Base-by-base conservation (phyloP, 2,329 filamentous ascomycete species). In the Beauveria australis region DNA sequence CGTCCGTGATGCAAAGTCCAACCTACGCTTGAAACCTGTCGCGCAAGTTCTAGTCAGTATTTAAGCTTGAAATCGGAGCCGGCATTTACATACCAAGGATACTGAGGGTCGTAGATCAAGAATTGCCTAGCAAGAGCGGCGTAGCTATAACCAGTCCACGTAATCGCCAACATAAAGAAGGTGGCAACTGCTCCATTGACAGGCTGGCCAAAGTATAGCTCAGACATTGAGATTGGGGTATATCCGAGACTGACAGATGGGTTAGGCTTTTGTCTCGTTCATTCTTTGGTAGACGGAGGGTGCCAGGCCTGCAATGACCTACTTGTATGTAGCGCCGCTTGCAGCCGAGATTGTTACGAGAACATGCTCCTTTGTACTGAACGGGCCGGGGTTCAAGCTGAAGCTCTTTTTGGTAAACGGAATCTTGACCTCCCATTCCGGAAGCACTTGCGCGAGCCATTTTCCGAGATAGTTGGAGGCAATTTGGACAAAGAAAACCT, bases 111-210 rank as follows among this genome's bases (percentile, higher is more conserved):
- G 64, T 83, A 83, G 19, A 86, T 72, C 10, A 85, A 69, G 26
- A 85, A 77, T 62, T 84, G 79, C 3, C 82, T 75, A 7, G 81
- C 81, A 54, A 85, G 73, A 1, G 82, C 82, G 3, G 82, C 82
- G 66, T 82, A 84, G 0, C 79, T 79, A 64, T 85, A 86, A 12
- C 83, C 82, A 0, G 78, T 80, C 72, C 79, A 83, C 0, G 83
- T 81, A 40, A 71, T 82, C 0, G 78, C 74, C 73, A 78, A 77
- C 82, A 86, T 86, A 71, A 86, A 86, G 67, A 83, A 81, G 37
- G 84, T 77, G 1, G 78, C 79, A 7, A 83, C 79, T 0, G 76
- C 80, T 0, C 81, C 76, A 53, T 84, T 74, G 53, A 86, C 75
- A 30, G 68, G 72, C 52, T 78, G 73, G 47, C 77, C 76, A 67